Conservation (phyloP, 2,329 filamentous ascomycete species). For the Xylaria sp. region DNA sequence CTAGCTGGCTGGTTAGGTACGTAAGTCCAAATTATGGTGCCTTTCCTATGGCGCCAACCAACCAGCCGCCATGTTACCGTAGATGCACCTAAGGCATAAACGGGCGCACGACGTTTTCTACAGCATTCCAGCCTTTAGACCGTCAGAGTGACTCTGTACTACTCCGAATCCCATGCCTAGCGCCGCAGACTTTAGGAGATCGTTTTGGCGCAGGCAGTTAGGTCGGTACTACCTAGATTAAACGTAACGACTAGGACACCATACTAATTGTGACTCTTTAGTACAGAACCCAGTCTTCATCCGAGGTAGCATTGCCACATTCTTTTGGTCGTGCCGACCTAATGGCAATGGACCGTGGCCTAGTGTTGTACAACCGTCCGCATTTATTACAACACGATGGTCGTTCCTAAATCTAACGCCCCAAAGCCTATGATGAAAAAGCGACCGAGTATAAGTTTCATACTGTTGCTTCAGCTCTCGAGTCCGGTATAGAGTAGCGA, state of each 20-base stretch:
- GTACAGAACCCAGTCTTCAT: background rate
- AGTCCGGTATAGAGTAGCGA: background rate
- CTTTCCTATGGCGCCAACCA: background rate
- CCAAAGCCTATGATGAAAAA: background rate
- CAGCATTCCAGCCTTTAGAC: background rate
- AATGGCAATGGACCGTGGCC: background rate
- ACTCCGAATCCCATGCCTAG: background rate
- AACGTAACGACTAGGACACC: background rate
- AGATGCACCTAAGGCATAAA: background rate
- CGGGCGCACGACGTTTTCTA: background rate
- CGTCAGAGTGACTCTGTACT: background rate
- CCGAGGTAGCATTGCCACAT: background rate
- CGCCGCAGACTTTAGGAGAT: background rate
- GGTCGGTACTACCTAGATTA: constrained; percentile 2
- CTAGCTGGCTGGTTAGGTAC: background rate
- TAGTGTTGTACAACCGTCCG: background rate
- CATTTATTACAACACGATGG: background rate
- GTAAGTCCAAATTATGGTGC: background rate
- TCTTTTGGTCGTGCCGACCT: background rate
- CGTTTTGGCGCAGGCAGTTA: background rate
- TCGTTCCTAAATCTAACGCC: background rate
- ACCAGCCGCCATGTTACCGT: background rate
- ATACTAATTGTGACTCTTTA: background rate
- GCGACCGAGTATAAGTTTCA: constrained; percentile 1
- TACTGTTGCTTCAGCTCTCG: background rate